Evolutionary conservation across 2,329 filamentous ascomycete genomes (phyloP).

Genomic region (Alternaria alternata): DNA sequence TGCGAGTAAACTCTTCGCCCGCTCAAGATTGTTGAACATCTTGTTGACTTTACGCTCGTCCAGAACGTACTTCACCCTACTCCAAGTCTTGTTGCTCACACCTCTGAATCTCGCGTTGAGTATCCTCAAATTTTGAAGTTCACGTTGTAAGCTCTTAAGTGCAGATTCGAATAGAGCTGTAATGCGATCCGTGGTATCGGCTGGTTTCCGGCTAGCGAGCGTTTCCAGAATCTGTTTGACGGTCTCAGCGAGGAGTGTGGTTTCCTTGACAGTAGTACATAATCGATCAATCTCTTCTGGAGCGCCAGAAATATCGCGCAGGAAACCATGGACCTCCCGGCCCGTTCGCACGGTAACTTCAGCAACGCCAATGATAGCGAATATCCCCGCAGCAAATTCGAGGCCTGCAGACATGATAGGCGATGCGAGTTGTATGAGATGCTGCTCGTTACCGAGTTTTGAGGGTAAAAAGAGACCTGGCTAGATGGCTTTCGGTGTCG

Average conservation of each 20-base stretch:
- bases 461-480: background rate
- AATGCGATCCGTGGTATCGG: background rate
- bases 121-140: conserved; percentile 10
- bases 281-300: conserved; percentile 18
- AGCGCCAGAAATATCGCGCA: conserved; percentile 19
- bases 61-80: conserved; percentile 16
- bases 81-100: conserved; percentile 12
- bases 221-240: conserved; percentile 5
- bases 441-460: background rate
- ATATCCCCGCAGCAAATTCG: conserved; percentile 18
- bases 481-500: background rate
- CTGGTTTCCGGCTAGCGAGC: background rate
- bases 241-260: background rate
- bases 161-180: conserved; percentile 2
- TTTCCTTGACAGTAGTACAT: conserved; percentile 14
- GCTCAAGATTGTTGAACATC: conserved; percentile 13
- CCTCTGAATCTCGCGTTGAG: conserved; percentile 7
- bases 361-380: conserved; percentile 26
- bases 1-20: conserved; percentile 7
- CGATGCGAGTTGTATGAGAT: background rate
- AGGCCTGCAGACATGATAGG: conserved; percentile 1
- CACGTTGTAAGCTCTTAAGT: conserved; percentile 11
- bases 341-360: conserved; percentile 23
- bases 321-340: conserved; percentile 21
- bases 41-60: conserved; percentile 15